phyloP scores from a whole-genome alignment of 345 rosid species.

The Physaria fendleri region DNA sequence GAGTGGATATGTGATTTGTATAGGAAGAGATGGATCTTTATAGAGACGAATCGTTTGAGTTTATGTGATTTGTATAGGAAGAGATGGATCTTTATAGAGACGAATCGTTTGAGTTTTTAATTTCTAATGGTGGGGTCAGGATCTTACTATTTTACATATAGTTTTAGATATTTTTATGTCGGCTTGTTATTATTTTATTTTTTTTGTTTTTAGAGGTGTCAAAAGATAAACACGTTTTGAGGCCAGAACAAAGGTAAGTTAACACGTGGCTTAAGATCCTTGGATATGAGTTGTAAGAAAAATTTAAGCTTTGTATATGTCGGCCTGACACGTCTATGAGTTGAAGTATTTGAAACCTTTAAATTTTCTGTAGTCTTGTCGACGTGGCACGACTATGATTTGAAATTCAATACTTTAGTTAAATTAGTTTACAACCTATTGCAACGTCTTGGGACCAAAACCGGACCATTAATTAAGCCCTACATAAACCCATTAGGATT shows the following conservation, averaged over 20 bases:
- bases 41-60: conserved; percentile 1
- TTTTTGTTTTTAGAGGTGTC: background rate
- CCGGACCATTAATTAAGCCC: too few relatives aligned
- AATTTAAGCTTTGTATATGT: background rate
- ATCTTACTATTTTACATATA: background rate
- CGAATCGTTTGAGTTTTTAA: background rate
- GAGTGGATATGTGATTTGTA: background rate
- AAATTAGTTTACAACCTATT: too few relatives aligned
- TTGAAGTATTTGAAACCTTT: too few relatives aligned
- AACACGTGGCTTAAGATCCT: background rate
- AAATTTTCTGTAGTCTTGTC: too few relatives aligned
- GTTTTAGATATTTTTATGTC: conserved; percentile 17
- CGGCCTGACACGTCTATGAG: background rate
- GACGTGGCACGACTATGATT: too few relatives aligned
- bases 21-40: background rate
- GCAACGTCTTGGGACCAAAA: too few relatives aligned
- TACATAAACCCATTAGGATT: too few relatives aligned
- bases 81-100: conserved; percentile 8
- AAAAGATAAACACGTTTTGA: background rate
- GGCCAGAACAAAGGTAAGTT: background rate
- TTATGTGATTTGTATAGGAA: background rate
- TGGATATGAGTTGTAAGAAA: background rate
- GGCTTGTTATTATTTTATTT: conserved; percentile 11
- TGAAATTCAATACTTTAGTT: too few relatives aligned
- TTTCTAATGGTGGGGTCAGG: too few relatives aligned